These are phyloP conservation scores for Sphagnum fallax DNA, from an alignment of 228 moss, liverwort and hornwort genomes.

Conservation along the genomic window DNA sequence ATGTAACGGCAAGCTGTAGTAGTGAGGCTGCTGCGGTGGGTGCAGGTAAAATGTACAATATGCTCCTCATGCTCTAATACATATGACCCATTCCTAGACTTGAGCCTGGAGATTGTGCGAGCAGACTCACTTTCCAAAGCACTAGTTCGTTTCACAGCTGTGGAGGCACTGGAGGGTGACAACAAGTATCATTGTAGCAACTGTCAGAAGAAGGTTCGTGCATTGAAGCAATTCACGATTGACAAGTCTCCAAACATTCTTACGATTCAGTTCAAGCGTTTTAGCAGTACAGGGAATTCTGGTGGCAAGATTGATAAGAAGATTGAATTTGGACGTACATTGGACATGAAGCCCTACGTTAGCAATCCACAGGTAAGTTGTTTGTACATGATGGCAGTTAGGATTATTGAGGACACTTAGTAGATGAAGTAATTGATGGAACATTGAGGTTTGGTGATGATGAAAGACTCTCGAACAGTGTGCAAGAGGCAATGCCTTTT, in stretches of 20 bases:
- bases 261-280: conserved; percentile 95
- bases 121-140: conserved; percentile 91
- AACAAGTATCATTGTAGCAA: conserved; percentile 86
- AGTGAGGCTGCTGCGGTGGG: neutral
- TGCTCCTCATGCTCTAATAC: conserved; percentile 90
- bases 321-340: conserved; percentile 81
- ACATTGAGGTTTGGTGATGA: too few species aligned
- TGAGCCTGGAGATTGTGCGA: conserved; percentile 88
- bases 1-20: too few species aligned
- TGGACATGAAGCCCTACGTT: conserved; percentile 87
- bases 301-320: conserved; percentile 97
- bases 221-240: conserved; percentile 80
- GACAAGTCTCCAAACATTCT: conserved; percentile 82
- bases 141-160: conserved; percentile 82
- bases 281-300: conserved; percentile 64
- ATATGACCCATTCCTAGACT: conserved; percentile 82
- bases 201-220: conserved; percentile 88
- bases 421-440: too few species aligned
- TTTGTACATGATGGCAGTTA: too few species aligned
- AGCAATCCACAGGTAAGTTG: conserved; percentile 63
- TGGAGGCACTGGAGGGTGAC: conserved; percentile 92
- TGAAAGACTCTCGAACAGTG: too few species aligned
- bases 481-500: too few species aligned
- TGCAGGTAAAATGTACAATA: conserved; percentile 86
- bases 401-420: too few species aligned